Conservation (phyloP, 2,329 filamentous ascomycete species). For the Colletotrichum tanaceti region DNA sequence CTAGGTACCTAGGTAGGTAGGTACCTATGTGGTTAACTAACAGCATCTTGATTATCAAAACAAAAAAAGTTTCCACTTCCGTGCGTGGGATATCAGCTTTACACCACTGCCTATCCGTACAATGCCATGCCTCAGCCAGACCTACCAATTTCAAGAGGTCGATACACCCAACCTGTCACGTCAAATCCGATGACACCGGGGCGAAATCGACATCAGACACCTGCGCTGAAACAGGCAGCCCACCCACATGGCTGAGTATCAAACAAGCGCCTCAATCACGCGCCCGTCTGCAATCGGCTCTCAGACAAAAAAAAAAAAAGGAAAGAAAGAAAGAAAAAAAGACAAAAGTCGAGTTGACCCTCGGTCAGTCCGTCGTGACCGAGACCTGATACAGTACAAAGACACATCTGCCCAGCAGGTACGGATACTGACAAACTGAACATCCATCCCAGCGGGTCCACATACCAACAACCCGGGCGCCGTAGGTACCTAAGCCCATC, state of each 20-base stretch:
- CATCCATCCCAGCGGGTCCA: neutral
- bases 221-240: constrained; percentile 2
- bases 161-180: neutral
- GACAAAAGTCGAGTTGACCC: neutral
- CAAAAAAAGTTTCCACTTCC: too few species aligned
- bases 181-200: neutral
- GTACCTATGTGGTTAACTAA: too few species aligned
- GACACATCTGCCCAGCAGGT: neutral
- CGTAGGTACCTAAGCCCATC: neutral
- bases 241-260: neutral
- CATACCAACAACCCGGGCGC: too few species aligned
- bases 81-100: too few species aligned
- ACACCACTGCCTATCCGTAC: too few species aligned
- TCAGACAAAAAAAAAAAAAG: neutral
- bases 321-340: too few species aligned
- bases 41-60: too few species aligned
- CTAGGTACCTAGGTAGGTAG: too few species aligned
- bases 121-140: too few species aligned
- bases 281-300: neutral
- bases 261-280: neutral
- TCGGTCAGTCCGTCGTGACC: neutral
- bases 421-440: too few species aligned
- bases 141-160: neutral
- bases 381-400: neutral
- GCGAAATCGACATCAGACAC: neutral